Evolutionary conservation across 345 rosid species (phyloP), one percentile per base, ranked within the genome.

Genomic region (Sisymbrium altissimum): DNA sequence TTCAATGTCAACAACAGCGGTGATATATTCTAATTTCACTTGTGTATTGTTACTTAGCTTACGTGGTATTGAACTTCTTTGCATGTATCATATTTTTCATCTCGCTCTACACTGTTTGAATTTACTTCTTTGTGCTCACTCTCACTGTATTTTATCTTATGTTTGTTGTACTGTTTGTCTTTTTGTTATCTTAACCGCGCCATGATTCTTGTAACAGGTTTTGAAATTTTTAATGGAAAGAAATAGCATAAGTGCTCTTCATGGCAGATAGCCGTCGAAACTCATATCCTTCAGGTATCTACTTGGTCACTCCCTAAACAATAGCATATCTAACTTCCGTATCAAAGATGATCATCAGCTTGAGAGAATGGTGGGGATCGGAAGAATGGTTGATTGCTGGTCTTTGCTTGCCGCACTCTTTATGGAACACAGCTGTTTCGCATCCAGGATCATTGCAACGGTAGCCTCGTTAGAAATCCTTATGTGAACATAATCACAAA

Each of bases 1-100:
- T 65, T 92, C 97, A 25, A 89, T 92, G 97, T 92, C 97, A 78
- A 89, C 96, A 13, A 92, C 97, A 60, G 97, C 97, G 23, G 97
- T 92, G 96, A 96, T 92, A 86, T 82, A 66, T 68, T 73, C 25
- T 59, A 17, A 13, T 64, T 49, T 50, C 64, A 36, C 62, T 48
- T 57, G 21, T 71, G 35, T 64, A 58, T 30, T 59, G n/a, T 58
- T 61, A 33, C 68, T 27, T 60, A 18, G 12, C 11, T 10, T 56
- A 10, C 41, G 60, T 74, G 49, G 29, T 45, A 33, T n/a, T 73
- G 60, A 74, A 33, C 3, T 18, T 55, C 29, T 30, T 59, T 64
- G 56, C 38, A 32, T 53, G 64, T 43, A 62, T 19, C 17, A 6
- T 69, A 33, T 36, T 63, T 56, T 63, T 57, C 54, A 2, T 32